Evolutionary conservation across 148 eudicot species (phyloP), one percentile per base, ranked within the genome.

Genomic region (Amaranthus hypochondriacus): DNA sequence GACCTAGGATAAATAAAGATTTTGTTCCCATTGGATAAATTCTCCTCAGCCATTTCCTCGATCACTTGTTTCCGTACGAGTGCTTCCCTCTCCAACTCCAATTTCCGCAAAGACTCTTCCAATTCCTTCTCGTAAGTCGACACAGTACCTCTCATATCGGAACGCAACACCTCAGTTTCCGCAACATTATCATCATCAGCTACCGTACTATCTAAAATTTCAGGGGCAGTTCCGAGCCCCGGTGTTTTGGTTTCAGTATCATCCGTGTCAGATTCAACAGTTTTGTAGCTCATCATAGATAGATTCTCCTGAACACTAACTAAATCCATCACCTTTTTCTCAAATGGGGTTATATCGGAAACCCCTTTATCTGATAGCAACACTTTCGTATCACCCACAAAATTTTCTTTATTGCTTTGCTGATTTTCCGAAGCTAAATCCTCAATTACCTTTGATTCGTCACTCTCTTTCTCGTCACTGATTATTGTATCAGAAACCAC

Each of bases 31-130:
- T 81, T 81, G 28, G 73, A 86, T 56, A 86, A 80, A 56, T 83
- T 92, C 69, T 78, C 87, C 78, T 80, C 85, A 2, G 96, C 91
- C 81, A 90, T 85, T 85, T 86, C 85, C 70, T 83, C 83, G 49
- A 91, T 56, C 56, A 75, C 84, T 81, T 90, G 85, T 73, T 80
- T 84, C 67, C 80, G 86, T 48, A 81, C 48, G 47, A 60, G 81
- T 65, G 84, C 85, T 86, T 92, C 99, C 83, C 80, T 84, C 80
- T 96, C 95, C 79, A 86, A 73, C 76, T 87, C 83, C 75, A 89
- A 74, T 60, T 76, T 85, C 3, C 60, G 75, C 72, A 66, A 65
- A 43, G 79, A 12, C 66, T 77, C 78, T 2, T 53, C 57, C 69
- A 42, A 82, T 85, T 92, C 89, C 77, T 74, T 81, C 82, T 87